phyloP scores from a whole-genome alignment of 805 yeast species.

The Saccharomycopsis selenospora region DNA sequence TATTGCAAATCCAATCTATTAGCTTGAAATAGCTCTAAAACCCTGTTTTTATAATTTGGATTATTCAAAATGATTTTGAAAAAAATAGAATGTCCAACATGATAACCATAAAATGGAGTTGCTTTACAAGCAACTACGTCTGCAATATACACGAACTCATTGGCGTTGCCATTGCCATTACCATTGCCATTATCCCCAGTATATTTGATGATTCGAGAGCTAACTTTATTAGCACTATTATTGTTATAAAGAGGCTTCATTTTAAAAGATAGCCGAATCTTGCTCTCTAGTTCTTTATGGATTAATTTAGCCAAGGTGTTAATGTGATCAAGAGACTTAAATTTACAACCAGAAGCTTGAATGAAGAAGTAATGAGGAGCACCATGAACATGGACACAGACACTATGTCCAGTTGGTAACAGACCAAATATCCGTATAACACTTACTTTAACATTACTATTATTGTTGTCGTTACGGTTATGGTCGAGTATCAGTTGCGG shows the following conservation, averaged over 20 bases:
- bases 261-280: conserved; percentile 34
- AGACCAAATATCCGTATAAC: conserved; percentile 73
- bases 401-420: conserved; percentile 50
- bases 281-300: conserved; percentile 38
- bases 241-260: conserved; percentile 21
- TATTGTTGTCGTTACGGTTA: conserved; percentile 24
- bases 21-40: conserved; percentile 41
- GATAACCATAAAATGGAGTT: conserved; percentile 78
- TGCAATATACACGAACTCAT: conserved; percentile 44
- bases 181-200: conserved; percentile 11
- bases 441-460: conserved; percentile 13
- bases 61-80: conserved; percentile 63
- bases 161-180: not conserved
- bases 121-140: conserved; percentile 62
- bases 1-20: conserved; percentile 32
- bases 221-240: conserved; percentile 16
- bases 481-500: conserved; percentile 29
- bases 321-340: conserved; percentile 23
- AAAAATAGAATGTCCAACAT: conserved; percentile 53
- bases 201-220: conserved; percentile 7
- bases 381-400: conserved; percentile 72
- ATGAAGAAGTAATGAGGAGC: conserved; percentile 75
- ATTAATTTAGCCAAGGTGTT: conserved; percentile 33
- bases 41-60: conserved; percentile 50
- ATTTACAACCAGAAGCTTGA: conserved; percentile 37